Base-by-base conservation (phyloP, 2,329 filamentous ascomycete genomes). In the Pezizomycotina sp. region DNA sequence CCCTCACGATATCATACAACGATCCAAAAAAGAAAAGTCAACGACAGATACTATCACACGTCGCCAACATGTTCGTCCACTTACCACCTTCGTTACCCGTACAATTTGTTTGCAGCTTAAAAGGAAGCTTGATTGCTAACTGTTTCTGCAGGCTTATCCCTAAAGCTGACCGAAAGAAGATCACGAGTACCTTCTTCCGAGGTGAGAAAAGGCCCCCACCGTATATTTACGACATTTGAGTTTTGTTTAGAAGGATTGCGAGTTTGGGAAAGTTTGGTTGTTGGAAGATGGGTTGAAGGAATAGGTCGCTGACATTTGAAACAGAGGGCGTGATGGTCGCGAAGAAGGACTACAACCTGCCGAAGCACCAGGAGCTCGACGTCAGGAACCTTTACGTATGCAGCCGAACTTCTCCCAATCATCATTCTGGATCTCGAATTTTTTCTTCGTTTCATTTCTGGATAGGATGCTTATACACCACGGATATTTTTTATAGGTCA, bases 131-230 rank as follows among this genome's bases (percentile, higher is more conserved):
- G 43, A 61, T 31, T 16, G 8, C 54, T 44, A 30, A 44, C 32
- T 27, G 24, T 39, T 27, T 9, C 19, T 34, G 27, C 29, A 84
- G 78, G 89, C 78, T 98, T 72, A 98, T 98, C 66, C 89, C 89
- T 64, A 95, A 95, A 78, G 79, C 82, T 66, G 89, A 98, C 71
- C 84, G 91, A 71, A 98, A 98, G 81, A 82, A 83, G 78, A 95
- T 98, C 69, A 89, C 98, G 75, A 86, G 86, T 78, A 92, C 86
- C 78, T 81, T 98, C 74, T 92, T 92, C 77, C 77, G 78, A 59
- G 80, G 78, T 83, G 53, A 48, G 48, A 35, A 45, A 14, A 16
- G 23, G 28, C 34, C 37, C 27, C 10, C 13, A n/a, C n/a, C 9
- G 14, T n/a, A 7, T 24, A 8, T 7, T 12, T 24, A 24, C 22